phyloP scores from a whole-genome alignment of 2,329 filamentous ascomycete species.

The Endothia cerciana region DNA sequence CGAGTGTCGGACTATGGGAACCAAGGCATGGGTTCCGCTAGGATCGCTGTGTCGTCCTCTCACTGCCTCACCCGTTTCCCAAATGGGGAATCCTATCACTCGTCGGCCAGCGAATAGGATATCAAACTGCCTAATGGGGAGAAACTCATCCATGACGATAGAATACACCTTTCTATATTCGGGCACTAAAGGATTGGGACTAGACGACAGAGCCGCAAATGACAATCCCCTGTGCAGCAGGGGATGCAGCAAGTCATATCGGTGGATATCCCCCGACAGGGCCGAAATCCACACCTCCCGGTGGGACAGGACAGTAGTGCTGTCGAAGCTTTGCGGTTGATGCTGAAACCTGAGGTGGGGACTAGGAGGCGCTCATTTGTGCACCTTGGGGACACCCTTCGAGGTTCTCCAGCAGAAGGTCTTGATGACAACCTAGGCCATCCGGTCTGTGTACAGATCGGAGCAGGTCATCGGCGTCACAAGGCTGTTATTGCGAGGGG shows the following conservation, averaged over 20 bases:
- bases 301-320: slow-evolving; percentile 3
- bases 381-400: neutral
- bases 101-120: neutral
- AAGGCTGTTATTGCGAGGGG: neutral
- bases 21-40: neutral
- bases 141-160: neutral
- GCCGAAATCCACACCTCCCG: slow-evolving; percentile 9
- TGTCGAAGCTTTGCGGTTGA: slow-evolving; percentile 18
- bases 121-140: neutral
- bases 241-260: neutral
- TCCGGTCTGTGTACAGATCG: neutral
- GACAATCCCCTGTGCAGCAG: neutral
- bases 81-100: neutral
- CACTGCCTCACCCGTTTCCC: neutral
- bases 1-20: neutral
- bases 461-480: neutral
- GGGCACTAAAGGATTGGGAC: neutral
- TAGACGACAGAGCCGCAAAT: slow-evolving; percentile 1
- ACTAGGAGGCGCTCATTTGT: neutral
- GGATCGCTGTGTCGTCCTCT: neutral
- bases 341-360: neutral
- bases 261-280: neutral
- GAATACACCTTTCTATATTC: neutral
- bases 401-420: neutral
- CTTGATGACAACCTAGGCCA: neutral